Conservation (phyloP, 306 rosid genomes). For the Luffa acutangula region DNA sequence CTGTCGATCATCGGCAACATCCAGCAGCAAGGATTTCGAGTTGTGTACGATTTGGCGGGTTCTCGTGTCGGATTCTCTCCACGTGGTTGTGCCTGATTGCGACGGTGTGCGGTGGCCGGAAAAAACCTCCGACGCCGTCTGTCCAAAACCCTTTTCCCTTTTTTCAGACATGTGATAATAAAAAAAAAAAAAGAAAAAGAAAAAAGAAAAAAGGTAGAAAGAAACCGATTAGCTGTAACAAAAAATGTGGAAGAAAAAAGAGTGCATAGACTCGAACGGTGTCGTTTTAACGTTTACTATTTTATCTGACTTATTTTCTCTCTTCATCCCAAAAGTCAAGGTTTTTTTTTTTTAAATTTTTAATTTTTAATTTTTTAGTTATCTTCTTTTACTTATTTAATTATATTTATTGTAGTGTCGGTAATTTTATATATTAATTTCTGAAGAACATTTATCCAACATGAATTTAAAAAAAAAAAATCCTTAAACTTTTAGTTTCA, state of each 20-base stretch:
- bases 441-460: neutral
- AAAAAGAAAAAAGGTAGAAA: neutral
- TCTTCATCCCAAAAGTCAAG: neutral
- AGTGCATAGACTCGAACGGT: neutral
- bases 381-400: neutral
- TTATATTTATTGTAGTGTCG: neutral
- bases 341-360: neutral
- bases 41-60: slow-evolving; percentile 54
- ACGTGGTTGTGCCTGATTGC: slow-evolving; percentile 50
- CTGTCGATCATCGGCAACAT: slow-evolving; percentile 87
- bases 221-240: neutral
- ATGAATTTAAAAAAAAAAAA: no score
- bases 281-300: neutral
- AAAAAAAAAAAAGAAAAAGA: neutral
- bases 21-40: slow-evolving; percentile 94
- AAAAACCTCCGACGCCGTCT: neutral
- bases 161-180: neutral
- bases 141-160: neutral
- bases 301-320: neutral
- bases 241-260: neutral
- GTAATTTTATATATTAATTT: neutral
- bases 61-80: slow-evolving; percentile 88
- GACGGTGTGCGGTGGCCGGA: neutral
- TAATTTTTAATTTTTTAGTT: no score
- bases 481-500: no score